Base-by-base conservation (phyloP, 768 basidiomycete species). In the Boletus huronensis region DNA sequence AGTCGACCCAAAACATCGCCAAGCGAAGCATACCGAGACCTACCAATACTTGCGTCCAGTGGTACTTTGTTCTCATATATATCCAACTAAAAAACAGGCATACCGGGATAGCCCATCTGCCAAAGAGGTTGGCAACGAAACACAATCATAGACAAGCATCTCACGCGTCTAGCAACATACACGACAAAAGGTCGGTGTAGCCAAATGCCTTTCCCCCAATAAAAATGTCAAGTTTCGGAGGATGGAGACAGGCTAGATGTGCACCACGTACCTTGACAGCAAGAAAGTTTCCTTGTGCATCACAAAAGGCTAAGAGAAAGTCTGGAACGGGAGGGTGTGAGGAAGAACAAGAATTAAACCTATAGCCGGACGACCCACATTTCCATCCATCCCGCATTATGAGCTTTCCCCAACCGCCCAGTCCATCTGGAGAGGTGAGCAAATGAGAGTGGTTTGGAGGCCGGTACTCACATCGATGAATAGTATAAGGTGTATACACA, bases 131-230 rank as follows among this genome's bases (percentile, higher is more conserved):
- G n/a, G 25, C 46, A 34, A 19, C 41, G n/a, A 34, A 11, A 52
- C 10, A 21, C 0, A 23, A 13, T 25, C 21, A 43, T 17, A 13
- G 34, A 13, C 26, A 8, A 25, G 19, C 6, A 34, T 57, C 82
- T 64, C 64, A 90, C 83, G 91, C 88, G 63, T 92, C 89, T 41
- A 94, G 83, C n/a, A 94, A 79, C 89, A 93, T 93, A 64, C 89
- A 91, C 0, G 92, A 93, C 35, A 94, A 75, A 5, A 94, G 76
- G 61, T 89, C 90, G 35, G 91, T 93, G 72, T 89, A 93, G 72
- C 85, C 76, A 65, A 85, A 93, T 19, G 91, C 89, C 82, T 87
- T 47, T 43, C 31, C 5, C 3, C 28, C 29, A 54, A 21, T 14
- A 41, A 6, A 26, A 25, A 26, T 8, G 42, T 44, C 32, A 26